Evolutionary conservation across 177 flowering plant genomes (phyloP), one percentile per base, ranked within the genome.

Genomic region (Tripterygium wilfordii): DNA sequence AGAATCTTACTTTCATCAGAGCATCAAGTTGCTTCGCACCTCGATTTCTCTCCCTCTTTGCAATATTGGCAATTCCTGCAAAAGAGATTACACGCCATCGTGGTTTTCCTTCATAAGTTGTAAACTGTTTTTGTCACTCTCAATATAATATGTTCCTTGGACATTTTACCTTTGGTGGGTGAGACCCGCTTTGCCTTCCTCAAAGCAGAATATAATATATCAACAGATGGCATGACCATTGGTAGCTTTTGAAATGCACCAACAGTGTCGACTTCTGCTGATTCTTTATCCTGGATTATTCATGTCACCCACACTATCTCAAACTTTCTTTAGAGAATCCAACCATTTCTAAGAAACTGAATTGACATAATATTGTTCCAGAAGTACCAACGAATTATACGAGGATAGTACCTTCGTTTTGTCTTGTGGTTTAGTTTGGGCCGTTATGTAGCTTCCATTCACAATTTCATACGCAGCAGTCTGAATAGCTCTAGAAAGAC

Each of bases 211-310:
- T 60, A 56, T 27, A 86, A 63, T 42, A 92, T 76, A 67, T 92
- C 96, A 56, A 76, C 56, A 20, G 96, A 82, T 45, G 94, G 96
- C 91, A 75, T 78, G 58, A 92, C 98, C 96, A 89, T 82, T 17
- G 98, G 98, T 35, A 92, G 69, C 74, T 86, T 88, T 67, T 92
- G 96, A 62, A 92, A 92, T 51, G 94, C 96, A 57, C 96, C 98
- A 50, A 86, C 69, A 37, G 51, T 65, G 63, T 82, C 87, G 25
- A 58, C 31, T 46, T 64, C 56, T 8, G 14, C 20, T 13, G 62
- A 44, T 35, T 40, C 35, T 36, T 54, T 67, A 10, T 66, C 85
- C 95, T 88, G 1, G 13, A 47, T 4, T 22, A 42, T 42, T 8
- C 22, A 42, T 5, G 2, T 22, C 15, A 42, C n/a, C n/a, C n/a